Evolutionary conservation across 192 early-diverging fungal genomes (phyloP).

Genomic region (Chytriomyces confervae): DNA sequence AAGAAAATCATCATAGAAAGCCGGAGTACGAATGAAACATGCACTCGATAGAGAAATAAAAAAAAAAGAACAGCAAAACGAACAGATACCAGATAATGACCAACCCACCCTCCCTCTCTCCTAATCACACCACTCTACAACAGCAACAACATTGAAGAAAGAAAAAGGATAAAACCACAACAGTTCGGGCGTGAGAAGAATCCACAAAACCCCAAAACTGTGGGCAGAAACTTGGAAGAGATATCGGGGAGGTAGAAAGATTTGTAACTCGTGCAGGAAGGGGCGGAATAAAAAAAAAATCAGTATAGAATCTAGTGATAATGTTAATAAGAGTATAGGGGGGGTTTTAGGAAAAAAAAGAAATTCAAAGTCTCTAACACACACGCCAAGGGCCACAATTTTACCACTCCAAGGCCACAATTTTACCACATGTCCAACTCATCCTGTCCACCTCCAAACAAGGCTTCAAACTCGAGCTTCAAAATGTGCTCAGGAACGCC

Average conservation of each 20-base stretch:
- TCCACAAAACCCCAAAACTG: too few relatives aligned
- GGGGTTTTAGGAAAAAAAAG: neutral
- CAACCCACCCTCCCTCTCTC: too few relatives aligned
- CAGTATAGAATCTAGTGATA: neutral
- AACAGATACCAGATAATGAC: too few relatives aligned
- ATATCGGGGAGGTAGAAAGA: too few relatives aligned
- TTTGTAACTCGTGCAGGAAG: neutral
- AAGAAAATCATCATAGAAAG: neutral
- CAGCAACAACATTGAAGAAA: too few relatives aligned
- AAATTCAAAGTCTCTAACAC: neutral
- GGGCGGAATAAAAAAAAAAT: neutral
- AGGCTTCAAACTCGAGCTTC: conserved; percentile 36
- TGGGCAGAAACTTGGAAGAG: too few relatives aligned
- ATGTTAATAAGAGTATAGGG: neutral
- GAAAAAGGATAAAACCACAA: too few relatives aligned
- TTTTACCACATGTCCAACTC: conserved; percentile 27
- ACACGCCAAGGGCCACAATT: neutral
- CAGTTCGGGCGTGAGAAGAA: too few relatives aligned
- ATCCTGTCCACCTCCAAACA: conserved; percentile 2
- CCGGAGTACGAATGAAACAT: neutral
- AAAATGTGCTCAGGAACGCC: conserved; percentile 34
- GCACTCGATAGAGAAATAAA: too few relatives aligned
- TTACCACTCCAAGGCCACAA: too few relatives aligned
- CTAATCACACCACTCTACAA: too few relatives aligned
- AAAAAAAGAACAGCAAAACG: too few relatives aligned